These are phyloP conservation scores for Neopestalotiopsis rosae DNA, from an alignment of 2,329 filamentous ascomycete species.

Conservation along the genomic window DNA sequence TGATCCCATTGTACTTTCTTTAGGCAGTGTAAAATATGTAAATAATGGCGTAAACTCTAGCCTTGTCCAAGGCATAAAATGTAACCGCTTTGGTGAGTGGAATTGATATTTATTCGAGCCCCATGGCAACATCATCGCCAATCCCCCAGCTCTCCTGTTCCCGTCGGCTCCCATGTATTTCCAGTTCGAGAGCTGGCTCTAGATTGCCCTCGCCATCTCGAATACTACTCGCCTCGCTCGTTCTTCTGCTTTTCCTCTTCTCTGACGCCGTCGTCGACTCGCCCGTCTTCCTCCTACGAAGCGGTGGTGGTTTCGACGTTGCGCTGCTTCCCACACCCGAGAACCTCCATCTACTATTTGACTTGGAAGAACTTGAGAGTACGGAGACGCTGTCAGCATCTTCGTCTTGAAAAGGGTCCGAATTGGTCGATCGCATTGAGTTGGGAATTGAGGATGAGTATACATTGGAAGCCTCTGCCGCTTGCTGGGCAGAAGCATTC, in stretches of 20 bases:
- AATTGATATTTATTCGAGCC: conserved; percentile 65
- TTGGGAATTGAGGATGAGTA: conserved; percentile 19
- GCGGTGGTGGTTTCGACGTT: conserved; percentile 25
- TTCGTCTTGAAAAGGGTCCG: conserved; percentile 28
- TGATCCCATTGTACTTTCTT: no score
- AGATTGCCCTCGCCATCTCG: conserved; percentile 34
- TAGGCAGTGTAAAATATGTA: no score
- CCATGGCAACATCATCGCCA: conserved; percentile 85
- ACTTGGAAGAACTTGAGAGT: conserved; percentile 37
- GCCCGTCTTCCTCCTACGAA: conserved; percentile 26
- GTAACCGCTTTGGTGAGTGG: not conserved
- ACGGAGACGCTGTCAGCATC: conserved; percentile 35
- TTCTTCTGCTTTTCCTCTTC: conserved; percentile 41
- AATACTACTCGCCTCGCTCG: conserved; percentile 48
- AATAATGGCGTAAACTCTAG: not conserved
- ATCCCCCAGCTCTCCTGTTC: conserved; percentile 75
- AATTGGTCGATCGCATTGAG: conserved; percentile 14
- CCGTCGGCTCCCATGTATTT: conserved; percentile 57
- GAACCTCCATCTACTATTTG: conserved; percentile 28
- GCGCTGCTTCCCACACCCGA: conserved; percentile 24
- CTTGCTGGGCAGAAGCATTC: conserved; percentile 26
- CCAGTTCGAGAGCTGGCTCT: conserved; percentile 48
- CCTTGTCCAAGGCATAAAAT: not conserved
- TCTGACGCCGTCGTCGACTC: conserved; percentile 28
- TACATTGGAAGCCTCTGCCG: conserved; percentile 24